Evolutionary conservation across 768 basidiomycete genomes (phyloP).

Genomic region (Hypholoma sublateritium): DNA sequence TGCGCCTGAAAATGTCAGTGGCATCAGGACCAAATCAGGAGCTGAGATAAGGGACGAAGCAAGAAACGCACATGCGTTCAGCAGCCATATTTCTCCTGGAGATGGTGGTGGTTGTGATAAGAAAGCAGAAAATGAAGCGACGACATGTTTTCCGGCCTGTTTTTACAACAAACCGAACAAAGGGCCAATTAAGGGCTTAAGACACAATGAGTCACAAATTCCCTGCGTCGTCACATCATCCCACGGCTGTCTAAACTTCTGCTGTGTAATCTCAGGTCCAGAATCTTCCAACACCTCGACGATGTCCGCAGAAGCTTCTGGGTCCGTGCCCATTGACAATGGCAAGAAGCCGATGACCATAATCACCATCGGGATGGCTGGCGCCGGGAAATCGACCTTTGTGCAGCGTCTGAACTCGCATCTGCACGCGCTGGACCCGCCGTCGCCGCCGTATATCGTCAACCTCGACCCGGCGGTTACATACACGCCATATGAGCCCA

Average conservation of each 20-base stretch:
- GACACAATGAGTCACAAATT: not conserved
- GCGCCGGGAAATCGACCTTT: constrained; percentile 96
- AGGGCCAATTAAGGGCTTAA: not conserved
- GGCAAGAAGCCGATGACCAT: constrained; percentile 74
- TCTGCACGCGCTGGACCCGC: constrained; percentile 66
- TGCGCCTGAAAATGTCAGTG: constrained; percentile 16
- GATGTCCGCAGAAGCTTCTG: constrained; percentile 7
- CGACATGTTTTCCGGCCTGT: not conserved
- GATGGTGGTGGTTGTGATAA: constrained; percentile 9
- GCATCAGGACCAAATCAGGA: not conserved
- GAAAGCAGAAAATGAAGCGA: not conserved
- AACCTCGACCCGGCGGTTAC: constrained; percentile 97
- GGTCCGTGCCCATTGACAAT: constrained; percentile 18
- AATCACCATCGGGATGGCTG: constrained; percentile 94
- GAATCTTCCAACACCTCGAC: not conserved
- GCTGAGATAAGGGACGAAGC: not conserved
- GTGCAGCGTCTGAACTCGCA: constrained; percentile 94
- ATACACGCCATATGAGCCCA: constrained; percentile 88
- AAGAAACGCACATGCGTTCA: constrained; percentile 24
- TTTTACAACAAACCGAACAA: too few species aligned
- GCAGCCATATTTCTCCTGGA: constrained; percentile 8
- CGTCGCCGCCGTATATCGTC: constrained; percentile 87
- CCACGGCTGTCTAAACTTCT: not conserved
- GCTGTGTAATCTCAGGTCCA: not conserved
- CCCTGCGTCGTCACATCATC: not conserved